Conservation (phyloP, 2,329 filamentous ascomycete species). For the Talaromyces rugulosus region DNA sequence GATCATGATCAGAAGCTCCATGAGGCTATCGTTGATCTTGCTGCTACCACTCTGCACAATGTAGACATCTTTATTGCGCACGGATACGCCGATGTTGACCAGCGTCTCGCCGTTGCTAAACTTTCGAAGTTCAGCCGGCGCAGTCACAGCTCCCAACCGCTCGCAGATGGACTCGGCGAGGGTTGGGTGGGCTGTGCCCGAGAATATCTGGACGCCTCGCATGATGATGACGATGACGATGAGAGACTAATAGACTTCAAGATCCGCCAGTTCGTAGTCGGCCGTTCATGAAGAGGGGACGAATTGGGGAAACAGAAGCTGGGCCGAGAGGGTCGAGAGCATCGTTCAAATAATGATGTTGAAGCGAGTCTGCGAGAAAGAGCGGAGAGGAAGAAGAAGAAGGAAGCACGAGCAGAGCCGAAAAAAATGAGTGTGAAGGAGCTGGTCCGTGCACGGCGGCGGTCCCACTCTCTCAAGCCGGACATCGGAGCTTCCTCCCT, state of each 20-base stretch:
- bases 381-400: neutral
- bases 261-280: slow-evolving; percentile 1
- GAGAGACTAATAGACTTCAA: slow-evolving; percentile 4
- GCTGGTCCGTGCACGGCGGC: slow-evolving; percentile 10
- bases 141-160: slow-evolving; percentile 57
- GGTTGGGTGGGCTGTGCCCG: slow-evolving; percentile 60
- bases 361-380: slow-evolving; percentile 5
- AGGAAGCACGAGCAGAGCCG: slow-evolving; percentile 14
- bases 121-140: slow-evolving; percentile 59
- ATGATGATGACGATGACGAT: slow-evolving; percentile 37
- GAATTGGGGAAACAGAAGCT: slow-evolving; percentile 7
- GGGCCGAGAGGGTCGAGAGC: slow-evolving; percentile 14
- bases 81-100: slow-evolving; percentile 63
- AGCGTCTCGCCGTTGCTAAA: slow-evolving; percentile 69
- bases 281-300: slow-evolving; percentile 9
- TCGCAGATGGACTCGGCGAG: slow-evolving; percentile 65
- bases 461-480: neutral
- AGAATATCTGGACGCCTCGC: slow-evolving; percentile 65
- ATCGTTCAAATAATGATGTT: slow-evolving; percentile 8
- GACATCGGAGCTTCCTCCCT: neutral
- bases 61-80: slow-evolving; percentile 98
- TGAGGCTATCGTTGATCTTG: slow-evolving; percentile 97
- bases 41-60: slow-evolving; percentile 95
- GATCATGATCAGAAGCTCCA: slow-evolving; percentile 99
- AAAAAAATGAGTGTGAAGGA: slow-evolving; percentile 15